Conservation (phyloP, 352 stramenopile species). For the Globisporangium cystogenes region DNA sequence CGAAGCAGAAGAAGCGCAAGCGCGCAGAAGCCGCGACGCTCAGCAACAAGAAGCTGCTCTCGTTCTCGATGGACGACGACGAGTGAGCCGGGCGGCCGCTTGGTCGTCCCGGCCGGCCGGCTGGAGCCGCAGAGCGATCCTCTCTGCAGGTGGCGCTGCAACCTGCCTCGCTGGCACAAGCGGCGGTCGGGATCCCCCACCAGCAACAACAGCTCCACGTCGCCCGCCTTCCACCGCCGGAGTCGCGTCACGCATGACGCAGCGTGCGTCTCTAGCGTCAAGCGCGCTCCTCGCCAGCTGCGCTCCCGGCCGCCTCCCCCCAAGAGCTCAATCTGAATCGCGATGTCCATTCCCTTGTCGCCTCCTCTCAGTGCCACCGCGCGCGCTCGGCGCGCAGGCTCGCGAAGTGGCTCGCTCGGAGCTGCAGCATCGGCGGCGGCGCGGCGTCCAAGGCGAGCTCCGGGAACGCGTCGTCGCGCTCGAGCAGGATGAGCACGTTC, state of each 20-base stretch:
- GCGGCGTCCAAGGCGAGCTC: constrained; percentile 3
- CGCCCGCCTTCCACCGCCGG: too few species aligned
- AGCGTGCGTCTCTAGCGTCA: too few species aligned
- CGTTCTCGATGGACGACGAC: constrained; percentile 81
- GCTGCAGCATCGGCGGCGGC: not conserved
- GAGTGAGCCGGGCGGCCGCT: constrained; percentile 12
- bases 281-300: too few species aligned
- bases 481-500: constrained; percentile 49
- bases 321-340: not conserved
- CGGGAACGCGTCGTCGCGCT: constrained; percentile 22
- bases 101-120: too few species aligned
- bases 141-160: too few species aligned
- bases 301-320: too few species aligned
- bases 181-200: too few species aligned
- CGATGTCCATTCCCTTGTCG: not conserved
- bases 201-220: too few species aligned
- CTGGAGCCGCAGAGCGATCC: too few species aligned
- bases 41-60: constrained; percentile 77
- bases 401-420: not conserved
- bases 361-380: constrained; percentile 15
- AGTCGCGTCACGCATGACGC: too few species aligned
- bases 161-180: too few species aligned
- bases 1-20: constrained; percentile 52
- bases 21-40: constrained; percentile 39
- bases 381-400: constrained; percentile 17